phyloP scores from a whole-genome alignment of 2,329 filamentous ascomycete species.

The Mariannaea elegans region DNA sequence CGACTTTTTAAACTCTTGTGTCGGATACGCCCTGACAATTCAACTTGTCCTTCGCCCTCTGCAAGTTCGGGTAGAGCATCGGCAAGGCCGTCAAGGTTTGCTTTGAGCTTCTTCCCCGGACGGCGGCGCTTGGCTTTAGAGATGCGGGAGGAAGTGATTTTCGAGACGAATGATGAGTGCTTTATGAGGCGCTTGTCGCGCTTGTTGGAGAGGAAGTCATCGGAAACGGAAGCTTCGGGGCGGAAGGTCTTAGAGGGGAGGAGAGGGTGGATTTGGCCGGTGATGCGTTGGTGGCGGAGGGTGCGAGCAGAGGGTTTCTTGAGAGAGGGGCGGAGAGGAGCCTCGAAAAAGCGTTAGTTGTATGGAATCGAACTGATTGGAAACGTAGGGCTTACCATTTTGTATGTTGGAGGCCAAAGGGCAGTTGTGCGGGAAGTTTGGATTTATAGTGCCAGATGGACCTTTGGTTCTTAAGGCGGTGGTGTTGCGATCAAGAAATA shows the following conservation, averaged over 20 bases:
- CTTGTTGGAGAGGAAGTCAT: slow-evolving; percentile 76
- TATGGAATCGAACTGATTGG: fast-evolving
- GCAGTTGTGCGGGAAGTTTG: too few species aligned
- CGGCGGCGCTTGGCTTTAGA: slow-evolving; percentile 50
- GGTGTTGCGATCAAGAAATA: slow-evolving; percentile 24
- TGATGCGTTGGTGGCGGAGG: slow-evolving; percentile 62
- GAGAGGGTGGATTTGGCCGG: slow-evolving; percentile 58
- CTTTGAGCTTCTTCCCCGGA: slow-evolving; percentile 80
- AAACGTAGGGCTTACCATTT: slow-evolving; percentile 28
- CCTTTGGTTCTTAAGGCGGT: not conserved
- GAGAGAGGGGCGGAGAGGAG: slow-evolving; percentile 49
- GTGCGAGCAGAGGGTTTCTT: slow-evolving; percentile 66
- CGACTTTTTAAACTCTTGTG: slow-evolving; percentile 79
- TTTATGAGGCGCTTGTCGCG: slow-evolving; percentile 85
- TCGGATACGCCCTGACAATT: slow-evolving; percentile 67
- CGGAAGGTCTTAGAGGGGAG: slow-evolving; percentile 63
- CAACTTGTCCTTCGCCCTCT: slow-evolving; percentile 56
- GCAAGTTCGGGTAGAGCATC: slow-evolving; percentile 78
- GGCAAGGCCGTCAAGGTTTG: slow-evolving; percentile 78
- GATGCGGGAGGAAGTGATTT: slow-evolving; percentile 23
- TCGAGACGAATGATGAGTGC: slow-evolving; percentile 72
- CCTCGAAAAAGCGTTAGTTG: slow-evolving; percentile 25
- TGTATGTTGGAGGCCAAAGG: too few species aligned
- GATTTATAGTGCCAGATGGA: not conserved
- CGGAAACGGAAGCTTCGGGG: slow-evolving; percentile 58